Evolutionary conservation across 2,329 filamentous ascomycete genomes (phyloP).

Genomic region (Penicillium palitans): DNA sequence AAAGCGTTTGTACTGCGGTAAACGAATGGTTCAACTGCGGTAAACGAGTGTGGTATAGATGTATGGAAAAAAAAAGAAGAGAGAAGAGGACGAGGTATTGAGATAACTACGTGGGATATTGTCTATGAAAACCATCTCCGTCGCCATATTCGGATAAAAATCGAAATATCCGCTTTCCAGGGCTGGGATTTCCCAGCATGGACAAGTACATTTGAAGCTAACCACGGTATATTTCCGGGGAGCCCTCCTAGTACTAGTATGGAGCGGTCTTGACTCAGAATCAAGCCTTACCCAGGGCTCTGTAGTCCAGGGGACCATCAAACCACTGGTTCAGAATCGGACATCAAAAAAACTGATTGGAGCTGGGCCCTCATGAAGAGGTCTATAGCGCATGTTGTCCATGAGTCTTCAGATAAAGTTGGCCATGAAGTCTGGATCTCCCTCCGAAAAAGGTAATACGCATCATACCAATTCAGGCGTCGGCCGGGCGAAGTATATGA

Average conservation of each 20-base stretch:
- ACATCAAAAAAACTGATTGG: background rate
- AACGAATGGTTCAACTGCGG: background rate
- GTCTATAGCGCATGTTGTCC: background rate
- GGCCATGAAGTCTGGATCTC: background rate
- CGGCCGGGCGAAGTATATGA: background rate
- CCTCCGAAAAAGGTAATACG: background rate
- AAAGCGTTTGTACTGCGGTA: background rate
- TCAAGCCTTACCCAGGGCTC: background rate
- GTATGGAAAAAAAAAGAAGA: background rate
- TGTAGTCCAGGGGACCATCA: background rate
- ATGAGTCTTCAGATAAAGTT: background rate
- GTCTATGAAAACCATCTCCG: background rate
- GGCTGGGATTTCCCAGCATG: background rate
- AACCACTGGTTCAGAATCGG: background rate
- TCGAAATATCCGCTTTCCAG: background rate
- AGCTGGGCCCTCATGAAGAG: background rate
- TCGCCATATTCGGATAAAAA: background rate
- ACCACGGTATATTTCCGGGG: background rate
- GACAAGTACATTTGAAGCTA: background rate
- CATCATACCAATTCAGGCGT: background rate
- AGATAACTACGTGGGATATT: background rate
- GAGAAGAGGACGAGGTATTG: background rate
- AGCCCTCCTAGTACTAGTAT: background rate
- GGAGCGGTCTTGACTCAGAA: background rate
- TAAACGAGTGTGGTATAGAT: background rate